Base-by-base conservation (phyloP, 2,329 filamentous ascomycete genomes). In the Cladosporium sp. region DNA sequence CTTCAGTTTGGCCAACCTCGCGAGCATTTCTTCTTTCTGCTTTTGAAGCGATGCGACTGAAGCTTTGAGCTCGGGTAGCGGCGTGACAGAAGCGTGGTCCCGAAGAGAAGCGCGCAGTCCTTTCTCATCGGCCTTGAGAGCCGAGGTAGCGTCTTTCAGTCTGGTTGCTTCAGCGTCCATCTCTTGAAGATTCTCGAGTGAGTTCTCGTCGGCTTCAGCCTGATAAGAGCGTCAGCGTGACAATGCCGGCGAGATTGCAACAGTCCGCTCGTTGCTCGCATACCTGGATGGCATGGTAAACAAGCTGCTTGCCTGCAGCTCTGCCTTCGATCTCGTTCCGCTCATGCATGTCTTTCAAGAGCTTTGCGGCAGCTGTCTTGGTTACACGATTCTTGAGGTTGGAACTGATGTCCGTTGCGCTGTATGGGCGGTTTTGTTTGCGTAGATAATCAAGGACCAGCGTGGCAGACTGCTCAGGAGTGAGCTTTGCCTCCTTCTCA, bases 271-370 rank as follows among this genome's bases (percentile, higher is more conserved):
- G n/a, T 17, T 28, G 14, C 15, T 15, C 6, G 20, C 60, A 20
- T 66, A 78, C 78, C 69, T 80, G 78, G 6, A 76, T 63, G 37
- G 78, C 75, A 69, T 87, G 84, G 68, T 86, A 87, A 60, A 87
- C 83, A 39, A 78, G 75, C 65, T 86, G 84, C 71, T 86, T 87
- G 19, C 84, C 84, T 39, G 83, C 77, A 39, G 76, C 73, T 51
- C 81, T 81, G 51, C 81, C 83, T 65, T 83, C 82, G 42, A 88
- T 82, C 64, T 83, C 73, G 11, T 81, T 81, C 42, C 77, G 78
- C 64, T 87, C 83, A 60, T 84, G 80, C 69, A 88, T 74, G 60
- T 87, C 84, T 65, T 84, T 86, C 36, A 88, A 73, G 34, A 83
- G 68, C 70, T 87, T 88, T 28, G 79, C 79, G 22, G 84, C 79